phyloP scores from a whole-genome alignment of 2,329 filamentous ascomycete genomes.

The Aspergillus fijiensis region DNA sequence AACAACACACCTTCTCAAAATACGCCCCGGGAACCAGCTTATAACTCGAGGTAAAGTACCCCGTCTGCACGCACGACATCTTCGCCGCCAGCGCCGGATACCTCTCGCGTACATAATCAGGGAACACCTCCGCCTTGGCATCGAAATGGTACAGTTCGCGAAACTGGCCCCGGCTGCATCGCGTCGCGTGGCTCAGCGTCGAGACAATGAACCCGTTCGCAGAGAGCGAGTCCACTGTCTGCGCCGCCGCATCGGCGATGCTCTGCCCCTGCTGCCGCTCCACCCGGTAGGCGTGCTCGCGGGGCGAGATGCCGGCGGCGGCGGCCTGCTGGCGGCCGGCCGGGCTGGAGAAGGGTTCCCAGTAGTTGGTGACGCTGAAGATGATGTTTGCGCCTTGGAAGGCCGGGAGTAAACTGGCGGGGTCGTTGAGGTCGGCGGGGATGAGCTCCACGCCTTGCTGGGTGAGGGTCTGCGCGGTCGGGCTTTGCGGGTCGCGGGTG shows the following conservation, averaged over 20 bases:
- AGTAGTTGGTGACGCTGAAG: conserved; percentile 58
- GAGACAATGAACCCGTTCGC: conserved; percentile 53
- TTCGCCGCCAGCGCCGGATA: conserved; percentile 50
- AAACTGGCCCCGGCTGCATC: conserved; percentile 48
- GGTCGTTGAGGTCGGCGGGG: conserved; percentile 27
- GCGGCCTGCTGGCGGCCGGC: conserved; percentile 44
- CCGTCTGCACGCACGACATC: conserved; percentile 52
- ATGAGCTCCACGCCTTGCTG: conserved; percentile 31
- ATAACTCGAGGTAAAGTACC: conserved; percentile 52
- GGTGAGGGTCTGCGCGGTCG: conserved; percentile 20
- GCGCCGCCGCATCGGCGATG: conserved; percentile 55
- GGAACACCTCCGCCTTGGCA: conserved; percentile 54
- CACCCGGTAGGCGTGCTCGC: conserved; percentile 49
- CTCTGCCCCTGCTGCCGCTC: conserved; percentile 56
- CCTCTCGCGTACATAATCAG: conserved; percentile 45
- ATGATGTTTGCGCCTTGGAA: conserved; percentile 49
- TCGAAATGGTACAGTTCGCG: conserved; percentile 52
- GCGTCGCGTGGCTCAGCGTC: conserved; percentile 51
- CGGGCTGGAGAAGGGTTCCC: conserved; percentile 51
- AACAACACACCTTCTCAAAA: conserved; percentile 45
- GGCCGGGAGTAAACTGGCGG: conserved; percentile 20
- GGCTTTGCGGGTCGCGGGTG: conserved; percentile 26
- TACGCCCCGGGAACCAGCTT: conserved; percentile 49
- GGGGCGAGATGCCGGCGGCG: conserved; percentile 43
- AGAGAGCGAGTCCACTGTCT: conserved; percentile 42